phyloP scores from a whole-genome alignment of 2,329 filamentous ascomycete species.

The Xylaria multiplex region DNA sequence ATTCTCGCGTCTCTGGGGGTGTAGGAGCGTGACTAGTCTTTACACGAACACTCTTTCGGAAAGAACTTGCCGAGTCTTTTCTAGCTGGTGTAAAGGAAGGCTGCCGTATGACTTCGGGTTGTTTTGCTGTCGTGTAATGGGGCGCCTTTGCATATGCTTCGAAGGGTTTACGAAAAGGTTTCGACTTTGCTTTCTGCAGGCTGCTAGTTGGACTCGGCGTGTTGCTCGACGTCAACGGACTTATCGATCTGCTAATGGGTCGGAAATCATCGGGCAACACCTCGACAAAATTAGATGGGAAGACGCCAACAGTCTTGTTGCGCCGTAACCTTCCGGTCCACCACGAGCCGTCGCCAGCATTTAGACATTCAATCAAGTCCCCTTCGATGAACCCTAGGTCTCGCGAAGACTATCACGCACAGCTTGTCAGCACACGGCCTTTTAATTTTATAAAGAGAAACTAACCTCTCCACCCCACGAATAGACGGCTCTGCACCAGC shows the following conservation, averaged over 20 bases:
- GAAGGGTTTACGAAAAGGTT: constrained; percentile 73
- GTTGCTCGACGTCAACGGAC: constrained; percentile 67
- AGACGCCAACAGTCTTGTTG: constrained; percentile 89
- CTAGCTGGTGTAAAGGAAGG: constrained; percentile 48
- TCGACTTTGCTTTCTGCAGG: constrained; percentile 68
- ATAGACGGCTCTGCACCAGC: constrained; percentile 91
- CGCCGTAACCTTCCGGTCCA: constrained; percentile 94
- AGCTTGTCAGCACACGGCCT: constrained; percentile 41
- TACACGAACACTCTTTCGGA: constrained; percentile 43
- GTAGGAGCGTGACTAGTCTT: constrained; percentile 38
- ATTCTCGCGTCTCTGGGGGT: constrained; percentile 39
- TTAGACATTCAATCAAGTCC: constrained; percentile 96
- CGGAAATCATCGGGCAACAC: constrained; percentile 86
- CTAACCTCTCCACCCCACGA: constrained; percentile 89
- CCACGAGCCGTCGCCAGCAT: constrained; percentile 97
- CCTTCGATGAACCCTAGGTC: constrained; percentile 98
- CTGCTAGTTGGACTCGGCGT: constrained; percentile 65
- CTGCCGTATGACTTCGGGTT: constrained; percentile 66
- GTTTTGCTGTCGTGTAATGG: constrained; percentile 71
- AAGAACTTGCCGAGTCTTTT: constrained; percentile 56
- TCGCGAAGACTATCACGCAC: constrained; percentile 73
- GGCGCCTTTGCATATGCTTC: constrained; percentile 74
- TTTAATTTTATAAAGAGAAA: constrained; percentile 25
- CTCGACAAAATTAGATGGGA: constrained; percentile 97
- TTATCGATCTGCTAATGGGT: constrained; percentile 72